These are phyloP conservation scores for Halenospora varia DNA, from an alignment of 495 filamentous ascomycete species.

Conservation along the genomic window DNA sequence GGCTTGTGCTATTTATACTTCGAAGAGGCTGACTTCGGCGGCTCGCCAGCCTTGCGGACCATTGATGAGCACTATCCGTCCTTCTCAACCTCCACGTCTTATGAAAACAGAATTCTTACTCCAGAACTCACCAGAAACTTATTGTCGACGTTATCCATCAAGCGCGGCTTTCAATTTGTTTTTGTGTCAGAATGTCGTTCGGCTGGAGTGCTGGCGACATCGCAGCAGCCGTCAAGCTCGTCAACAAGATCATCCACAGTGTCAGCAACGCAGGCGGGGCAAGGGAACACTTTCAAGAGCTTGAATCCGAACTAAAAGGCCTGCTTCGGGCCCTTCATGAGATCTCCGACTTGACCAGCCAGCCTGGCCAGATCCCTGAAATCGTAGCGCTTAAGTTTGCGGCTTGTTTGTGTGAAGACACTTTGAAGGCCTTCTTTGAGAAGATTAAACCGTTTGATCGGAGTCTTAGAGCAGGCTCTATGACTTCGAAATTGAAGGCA, in stretches of 20 bases:
- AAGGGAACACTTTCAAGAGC: constrained; percentile 1
- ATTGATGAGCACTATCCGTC: neutral
- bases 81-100: neutral
- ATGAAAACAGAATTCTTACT: neutral
- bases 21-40: neutral
- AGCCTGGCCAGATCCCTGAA: neutral
- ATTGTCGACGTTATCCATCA: neutral
- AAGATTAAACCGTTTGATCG: neutral
- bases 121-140: neutral
- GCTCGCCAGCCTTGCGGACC: neutral
- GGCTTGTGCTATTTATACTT: neutral
- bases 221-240: neutral
- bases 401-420: neutral
- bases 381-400: constrained; percentile 3
- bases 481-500: neutral
- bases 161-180: neutral
- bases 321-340: neutral
- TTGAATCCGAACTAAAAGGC: neutral
- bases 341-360: neutral
- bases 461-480: neutral
- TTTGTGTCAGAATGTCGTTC: neutral
- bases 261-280: neutral
- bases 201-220: constrained; percentile 7
- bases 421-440: neutral
- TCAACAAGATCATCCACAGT: neutral